Conservation (phyloP, 78 protist genomes). For the Reticulomyxa filosa region DNA sequence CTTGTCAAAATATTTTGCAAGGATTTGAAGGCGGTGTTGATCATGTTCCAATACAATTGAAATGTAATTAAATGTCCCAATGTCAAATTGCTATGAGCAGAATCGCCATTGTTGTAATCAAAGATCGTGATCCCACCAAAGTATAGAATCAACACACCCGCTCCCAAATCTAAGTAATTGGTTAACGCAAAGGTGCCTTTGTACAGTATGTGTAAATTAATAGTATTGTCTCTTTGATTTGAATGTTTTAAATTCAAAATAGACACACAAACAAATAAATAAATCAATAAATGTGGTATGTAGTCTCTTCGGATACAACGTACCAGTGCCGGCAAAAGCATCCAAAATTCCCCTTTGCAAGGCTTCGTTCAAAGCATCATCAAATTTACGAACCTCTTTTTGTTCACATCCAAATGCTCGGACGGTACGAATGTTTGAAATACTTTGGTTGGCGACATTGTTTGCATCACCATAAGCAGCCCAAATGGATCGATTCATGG, state of each 20-base stretch:
- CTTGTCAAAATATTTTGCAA: background rate
- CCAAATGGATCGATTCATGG: background rate
- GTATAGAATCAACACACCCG: constrained; percentile 10
- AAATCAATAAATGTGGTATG: no score
- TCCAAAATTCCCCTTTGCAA: no score
- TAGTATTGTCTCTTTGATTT: no score
- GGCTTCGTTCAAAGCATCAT: no score
- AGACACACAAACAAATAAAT: no score
- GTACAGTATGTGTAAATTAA: no score
- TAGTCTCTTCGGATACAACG: no score
- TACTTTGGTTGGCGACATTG: background rate
- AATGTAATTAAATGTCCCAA: background rate
- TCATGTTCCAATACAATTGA: constrained; percentile 2
- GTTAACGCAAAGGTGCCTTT: background rate
- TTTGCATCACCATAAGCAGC: background rate
- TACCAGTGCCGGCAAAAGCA: no score
- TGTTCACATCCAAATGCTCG: background rate
- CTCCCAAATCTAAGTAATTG: background rate
- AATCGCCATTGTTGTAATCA: background rate
- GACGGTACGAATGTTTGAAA: background rate
- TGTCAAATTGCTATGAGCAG: no score
- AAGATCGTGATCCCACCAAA: background rate
- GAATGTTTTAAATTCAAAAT: no score
- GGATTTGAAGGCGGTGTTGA: background rate
- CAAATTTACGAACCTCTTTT: no score